A percentile compares a stretch with the other conserved stretches of the same genome.
Evolutionary conservation across 2,329 filamentous ascomycete genomes (phyloP).

Genomic region (Akanthomyces lecanii): DNA sequence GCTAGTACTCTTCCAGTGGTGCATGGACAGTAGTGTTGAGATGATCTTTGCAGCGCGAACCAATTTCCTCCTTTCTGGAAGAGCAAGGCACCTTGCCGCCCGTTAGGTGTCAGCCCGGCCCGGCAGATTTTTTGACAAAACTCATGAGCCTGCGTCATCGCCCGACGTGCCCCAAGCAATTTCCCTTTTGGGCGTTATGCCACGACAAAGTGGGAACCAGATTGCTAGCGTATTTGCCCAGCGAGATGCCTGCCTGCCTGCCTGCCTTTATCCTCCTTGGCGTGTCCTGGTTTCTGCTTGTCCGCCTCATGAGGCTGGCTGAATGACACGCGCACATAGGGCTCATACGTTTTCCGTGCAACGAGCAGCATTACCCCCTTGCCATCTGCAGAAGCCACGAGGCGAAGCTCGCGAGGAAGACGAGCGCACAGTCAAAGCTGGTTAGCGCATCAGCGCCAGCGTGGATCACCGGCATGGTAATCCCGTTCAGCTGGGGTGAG

Average conservation of each 20-base stretch:
- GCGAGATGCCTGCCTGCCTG: too few species aligned
- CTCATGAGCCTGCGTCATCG: not conserved
- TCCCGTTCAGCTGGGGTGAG: not conserved
- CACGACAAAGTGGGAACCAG: not conserved
- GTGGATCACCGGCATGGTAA: slow-evolving; percentile 3
- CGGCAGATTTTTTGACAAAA: too few species aligned
- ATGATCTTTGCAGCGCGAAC: too few species aligned
- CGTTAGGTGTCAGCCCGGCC: too few species aligned
- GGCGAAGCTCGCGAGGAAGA: not conserved
- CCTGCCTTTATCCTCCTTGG: too few species aligned
- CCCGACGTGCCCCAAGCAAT: not conserved
- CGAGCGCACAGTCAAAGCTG: not conserved
- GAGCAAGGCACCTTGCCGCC: too few species aligned
- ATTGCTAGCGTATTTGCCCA: not conserved
- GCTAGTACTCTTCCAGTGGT: too few species aligned
- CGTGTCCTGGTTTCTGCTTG: not conserved
- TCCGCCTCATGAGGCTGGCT: not conserved
- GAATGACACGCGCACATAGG: not conserved
- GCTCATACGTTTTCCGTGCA: too few species aligned
- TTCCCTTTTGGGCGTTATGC: slow-evolving; percentile 15
- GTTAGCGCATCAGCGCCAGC: not conserved
- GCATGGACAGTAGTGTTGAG: too few species aligned
- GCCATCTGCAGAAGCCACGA: too few species aligned
- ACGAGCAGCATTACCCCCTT: not conserved
- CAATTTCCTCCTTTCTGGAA: too few species aligned